Conservation (phyloP, 306 rosid species). For the Hippophae rhamnoides region DNA sequence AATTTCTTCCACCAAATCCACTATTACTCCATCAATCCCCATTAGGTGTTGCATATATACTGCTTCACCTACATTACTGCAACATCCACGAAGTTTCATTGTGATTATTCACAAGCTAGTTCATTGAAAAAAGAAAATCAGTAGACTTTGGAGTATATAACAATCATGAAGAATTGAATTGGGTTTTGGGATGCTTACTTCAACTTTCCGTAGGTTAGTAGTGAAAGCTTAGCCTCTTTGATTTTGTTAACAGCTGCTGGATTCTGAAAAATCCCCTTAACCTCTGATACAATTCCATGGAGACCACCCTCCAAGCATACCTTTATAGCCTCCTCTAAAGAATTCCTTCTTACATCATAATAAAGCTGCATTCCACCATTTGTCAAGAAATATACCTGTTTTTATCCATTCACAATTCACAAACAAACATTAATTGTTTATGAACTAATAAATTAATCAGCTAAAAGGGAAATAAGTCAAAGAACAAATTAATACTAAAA, state of each 20-base stretch:
- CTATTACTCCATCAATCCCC: conserved; percentile 90
- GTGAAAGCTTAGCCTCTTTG: conserved; percentile 74
- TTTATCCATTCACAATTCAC: not conserved
- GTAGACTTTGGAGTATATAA: not conserved
- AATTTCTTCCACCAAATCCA: conserved; percentile 73
- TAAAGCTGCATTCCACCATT: conserved; percentile 73
- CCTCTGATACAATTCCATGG: conserved; percentile 84
- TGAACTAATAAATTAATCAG: not conserved
- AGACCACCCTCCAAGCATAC: conserved; percentile 71
- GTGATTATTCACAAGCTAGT: not conserved
- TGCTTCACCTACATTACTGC: conserved; percentile 84
- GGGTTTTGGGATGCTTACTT: conserved; percentile 39
- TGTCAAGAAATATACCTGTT: conserved; percentile 81
- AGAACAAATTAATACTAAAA: not conserved
- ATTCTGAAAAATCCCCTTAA: conserved; percentile 58
- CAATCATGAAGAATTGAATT: no score
- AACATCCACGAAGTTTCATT: not conserved
- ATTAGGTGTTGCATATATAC: conserved; percentile 82
- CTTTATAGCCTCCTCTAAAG: conserved; percentile 88
- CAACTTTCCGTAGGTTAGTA: conserved; percentile 64
- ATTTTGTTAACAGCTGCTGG: conserved; percentile 57
- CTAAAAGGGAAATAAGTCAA: not conserved
- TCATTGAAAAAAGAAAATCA: not conserved
- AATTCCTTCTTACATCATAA: conserved; percentile 70
- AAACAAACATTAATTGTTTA: not conserved